Base-by-base conservation (phyloP, 2,329 filamentous ascomycete species). In the Aspergillus chevalieri region DNA sequence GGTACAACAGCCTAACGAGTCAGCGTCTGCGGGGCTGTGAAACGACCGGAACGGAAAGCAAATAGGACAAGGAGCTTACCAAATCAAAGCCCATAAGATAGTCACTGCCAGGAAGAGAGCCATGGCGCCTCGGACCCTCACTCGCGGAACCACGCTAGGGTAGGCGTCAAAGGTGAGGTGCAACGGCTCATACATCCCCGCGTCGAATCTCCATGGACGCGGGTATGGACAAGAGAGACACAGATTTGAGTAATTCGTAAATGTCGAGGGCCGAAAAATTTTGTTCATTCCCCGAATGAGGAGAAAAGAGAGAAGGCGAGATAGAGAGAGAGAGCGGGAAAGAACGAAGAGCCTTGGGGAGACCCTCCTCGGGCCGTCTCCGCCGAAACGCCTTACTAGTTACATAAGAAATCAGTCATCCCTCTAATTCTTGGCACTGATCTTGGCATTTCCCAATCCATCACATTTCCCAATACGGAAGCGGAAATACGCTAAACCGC, bases 1-100 rank as follows among this genome's bases (percentile, higher is more conserved):
- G 85, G 67, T 88, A 86, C 52, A 90, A 78, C 53, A 95, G 80
- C 89, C 89, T 93, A 56, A 30, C 21, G 34, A 44, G 43, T 24
- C 44, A 46, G 19, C 38, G 14, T 24, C 28, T 17, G 22, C 19
- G 33, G 15, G 9, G 36, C 44, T 41, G 10, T 15, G 39, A 30
- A 59, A 67, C 60, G 54, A 77, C 75, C 75, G 77, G 58, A 71
- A 22, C 6, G 68, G 60, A 77, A 63, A 28, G 74, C 74, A 68
- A 72, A 74, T 21, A 77, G 63, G 47, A 77, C 43, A 43, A 14
- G n/a, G 41, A 30, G 58, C 67, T 61, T 54, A 77, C 75, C 75
- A 78, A 57, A 72, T 69, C 61, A 77, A 63, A 28, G 75, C 74
- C 68, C 73, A 74, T 24, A 77, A 62, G 47, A 77, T 76, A 49